Percentiles rank a stretch among this genome's conserved stretches.
Evolutionary conservation across 306 rosid genomes (phyloP).

Genomic region (Neltuma alba): DNA sequence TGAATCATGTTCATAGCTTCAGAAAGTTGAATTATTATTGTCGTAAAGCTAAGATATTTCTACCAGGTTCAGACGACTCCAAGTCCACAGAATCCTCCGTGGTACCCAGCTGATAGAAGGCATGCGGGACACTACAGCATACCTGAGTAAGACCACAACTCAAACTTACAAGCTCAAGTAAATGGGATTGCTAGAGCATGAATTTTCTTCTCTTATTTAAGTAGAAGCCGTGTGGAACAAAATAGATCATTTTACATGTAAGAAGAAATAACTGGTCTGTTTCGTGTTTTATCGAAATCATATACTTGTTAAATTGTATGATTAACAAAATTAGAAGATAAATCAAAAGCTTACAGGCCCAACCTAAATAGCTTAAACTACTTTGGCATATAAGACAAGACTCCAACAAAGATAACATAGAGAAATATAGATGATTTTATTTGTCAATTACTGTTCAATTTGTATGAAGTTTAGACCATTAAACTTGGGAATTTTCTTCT

Average conservation of each 20-base stretch:
- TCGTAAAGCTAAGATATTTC: not conserved
- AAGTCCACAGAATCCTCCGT: constrained; percentile 29
- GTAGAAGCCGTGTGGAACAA: not conserved
- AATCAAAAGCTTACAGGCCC: not conserved
- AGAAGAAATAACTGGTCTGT: not conserved
- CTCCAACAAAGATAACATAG: not conserved
- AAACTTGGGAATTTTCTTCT: not conserved
- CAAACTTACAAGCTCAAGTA: constrained; percentile 5
- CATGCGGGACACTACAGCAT: constrained; percentile 31
- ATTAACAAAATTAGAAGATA: not conserved
- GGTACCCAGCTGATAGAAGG: constrained; percentile 34
- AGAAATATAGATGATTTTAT: not conserved
- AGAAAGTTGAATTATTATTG: constrained; percentile 13
- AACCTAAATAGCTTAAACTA: not conserved
- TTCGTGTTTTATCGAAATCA: not conserved
- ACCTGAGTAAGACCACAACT: constrained; percentile 46
- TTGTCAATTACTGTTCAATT: constrained; percentile 2
- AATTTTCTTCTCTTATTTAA: not conserved
- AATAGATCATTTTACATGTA: not conserved
- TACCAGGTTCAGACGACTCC: constrained; percentile 50
- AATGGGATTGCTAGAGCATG: not conserved
- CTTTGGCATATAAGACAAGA: not conserved
- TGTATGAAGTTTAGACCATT: not conserved
- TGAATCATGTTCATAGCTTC: constrained; percentile 4
- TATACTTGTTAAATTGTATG: not conserved